Percentiles rank a stretch among this genome's conserved stretches.
Conservation (phyloP, 2,329 filamentous ascomycete genomes). For the Diaporthe vexans region DNA sequence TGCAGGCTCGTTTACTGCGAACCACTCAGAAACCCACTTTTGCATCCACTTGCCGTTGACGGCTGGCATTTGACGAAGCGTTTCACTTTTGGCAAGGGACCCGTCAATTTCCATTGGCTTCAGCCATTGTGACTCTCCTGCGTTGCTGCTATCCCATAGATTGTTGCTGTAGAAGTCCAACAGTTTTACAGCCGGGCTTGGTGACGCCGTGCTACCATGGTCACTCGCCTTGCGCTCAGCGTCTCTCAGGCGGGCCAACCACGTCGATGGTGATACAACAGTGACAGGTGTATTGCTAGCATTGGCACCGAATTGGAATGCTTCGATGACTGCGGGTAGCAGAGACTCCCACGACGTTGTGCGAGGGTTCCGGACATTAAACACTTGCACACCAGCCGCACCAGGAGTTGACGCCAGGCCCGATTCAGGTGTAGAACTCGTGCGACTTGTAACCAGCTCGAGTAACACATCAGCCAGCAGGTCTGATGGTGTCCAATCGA, state of each 20-base stretch:
- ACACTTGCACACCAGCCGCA: constrained; percentile 40
- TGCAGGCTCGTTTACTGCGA: neutral
- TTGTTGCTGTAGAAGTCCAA: constrained; percentile 12
- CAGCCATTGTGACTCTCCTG: neutral
- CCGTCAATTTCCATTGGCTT: constrained; percentile 21
- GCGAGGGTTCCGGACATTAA: constrained; percentile 43
- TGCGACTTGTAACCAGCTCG: neutral
- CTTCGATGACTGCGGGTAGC: constrained; percentile 5
- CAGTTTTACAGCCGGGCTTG: constrained; percentile 16
- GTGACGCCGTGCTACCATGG: neutral
- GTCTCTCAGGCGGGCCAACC: constrained; percentile 19
- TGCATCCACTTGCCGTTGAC: constrained; percentile 18
- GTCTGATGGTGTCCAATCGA: constrained; percentile 33
- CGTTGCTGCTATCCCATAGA: constrained; percentile 1
- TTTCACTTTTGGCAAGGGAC: constrained; percentile 5
- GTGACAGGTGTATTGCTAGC: neutral
- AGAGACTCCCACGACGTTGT: constrained; percentile 21
- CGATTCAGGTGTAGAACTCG: too few species aligned
- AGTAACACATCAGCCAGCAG: constrained; percentile 5
- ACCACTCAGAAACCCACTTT: constrained; percentile 33
- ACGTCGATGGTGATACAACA: constrained; percentile 14
- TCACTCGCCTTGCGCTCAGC: constrained; percentile 12
- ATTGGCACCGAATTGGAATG: neutral
- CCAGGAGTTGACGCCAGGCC: neutral
- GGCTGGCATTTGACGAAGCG: constrained; percentile 23